Evolutionary conservation across 164 flowering plant genomes (phyloP).

Genomic region (Pachysandra terminalis): DNA sequence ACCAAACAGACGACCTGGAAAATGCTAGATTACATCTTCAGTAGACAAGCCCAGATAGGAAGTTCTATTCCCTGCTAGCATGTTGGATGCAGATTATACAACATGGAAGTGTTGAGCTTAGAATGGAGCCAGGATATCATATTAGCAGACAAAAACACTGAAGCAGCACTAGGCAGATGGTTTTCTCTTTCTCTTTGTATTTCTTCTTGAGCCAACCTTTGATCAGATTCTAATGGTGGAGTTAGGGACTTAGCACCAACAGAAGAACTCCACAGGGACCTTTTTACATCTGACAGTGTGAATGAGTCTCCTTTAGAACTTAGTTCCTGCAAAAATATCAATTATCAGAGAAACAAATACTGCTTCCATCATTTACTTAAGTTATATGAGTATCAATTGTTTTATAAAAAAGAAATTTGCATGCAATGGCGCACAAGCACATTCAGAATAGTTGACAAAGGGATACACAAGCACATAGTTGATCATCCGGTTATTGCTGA

Average conservation of each 20-base stretch:
- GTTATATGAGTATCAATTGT: not conserved
- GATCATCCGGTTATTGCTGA: no score
- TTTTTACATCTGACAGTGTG: slow-evolving; percentile 81
- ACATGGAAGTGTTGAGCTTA: no score
- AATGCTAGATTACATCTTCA: no score
- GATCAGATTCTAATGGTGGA: slow-evolving; percentile 19
- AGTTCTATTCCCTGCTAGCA: no score
- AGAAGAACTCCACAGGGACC: slow-evolving; percentile 79
- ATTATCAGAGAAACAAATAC: not conserved
- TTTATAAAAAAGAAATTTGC: no score
- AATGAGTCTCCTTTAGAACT: slow-evolving; percentile 39
- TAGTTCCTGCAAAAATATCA: slow-evolving; percentile 48
- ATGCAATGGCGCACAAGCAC: no score
- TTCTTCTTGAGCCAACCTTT: slow-evolving; percentile 25
- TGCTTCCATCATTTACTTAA: not conserved
- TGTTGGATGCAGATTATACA: no score
- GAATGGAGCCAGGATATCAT: no score
- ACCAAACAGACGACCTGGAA: no score
- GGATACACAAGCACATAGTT: no score
- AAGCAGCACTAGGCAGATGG: slow-evolving; percentile 12
- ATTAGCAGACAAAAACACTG: not conserved
- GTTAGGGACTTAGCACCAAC: slow-evolving; percentile 36
- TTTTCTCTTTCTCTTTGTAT: slow-evolving; percentile 60
- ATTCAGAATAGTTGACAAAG: no score
- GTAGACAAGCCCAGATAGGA: no score